Percentiles rank a stretch among this genome's conserved stretches.
These are phyloP conservation scores for Pichia cephalocereana DNA, from an alignment of 805 yeast species.

Conservation along the genomic window DNA sequence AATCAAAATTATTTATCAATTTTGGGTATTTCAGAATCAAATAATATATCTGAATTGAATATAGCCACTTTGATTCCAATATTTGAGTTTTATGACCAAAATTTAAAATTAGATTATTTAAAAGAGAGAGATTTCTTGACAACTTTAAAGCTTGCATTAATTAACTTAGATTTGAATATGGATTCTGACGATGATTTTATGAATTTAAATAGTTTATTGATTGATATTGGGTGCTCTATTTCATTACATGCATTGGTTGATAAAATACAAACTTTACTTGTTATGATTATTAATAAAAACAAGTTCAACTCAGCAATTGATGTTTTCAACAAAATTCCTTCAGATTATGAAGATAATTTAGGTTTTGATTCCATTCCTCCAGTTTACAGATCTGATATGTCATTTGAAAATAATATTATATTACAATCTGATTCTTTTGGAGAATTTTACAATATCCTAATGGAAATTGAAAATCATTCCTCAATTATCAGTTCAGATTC, in stretches of 20 bases:
- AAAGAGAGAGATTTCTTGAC: constrained; percentile 17
- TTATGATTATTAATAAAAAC: constrained; percentile 11
- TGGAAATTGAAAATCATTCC: constrained; percentile 11
- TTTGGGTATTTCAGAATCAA: constrained; percentile 15
- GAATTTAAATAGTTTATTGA: constrained; percentile 13
- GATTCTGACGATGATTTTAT: constrained; percentile 15
- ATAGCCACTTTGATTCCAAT: constrained; percentile 16
- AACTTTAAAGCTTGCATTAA: constrained; percentile 14
- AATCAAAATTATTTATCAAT: constrained; percentile 3
- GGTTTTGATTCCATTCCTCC: constrained; percentile 24
- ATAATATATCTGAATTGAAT: constrained; percentile 8
- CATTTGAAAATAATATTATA: constrained; percentile 17
- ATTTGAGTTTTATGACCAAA: constrained; percentile 27
- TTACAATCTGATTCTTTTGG: constrained; percentile 9
- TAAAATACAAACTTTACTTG: constrained; percentile 18
- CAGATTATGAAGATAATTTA: constrained; percentile 11
- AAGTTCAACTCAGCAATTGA: constrained; percentile 3
- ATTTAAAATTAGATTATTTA: constrained; percentile 17
- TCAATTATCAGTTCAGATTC: constrained; percentile 6
- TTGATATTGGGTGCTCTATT: constrained; percentile 28
- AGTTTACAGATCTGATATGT: constrained; percentile 19
- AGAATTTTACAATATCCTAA: constrained; percentile 5
- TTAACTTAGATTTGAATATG: constrained; percentile 14
- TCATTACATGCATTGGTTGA: constrained; percentile 27
- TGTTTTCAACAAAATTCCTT: constrained; percentile 9